Evolutionary conservation across 345 rosid genomes (phyloP).

Genomic region (Murraya koenigii): DNA sequence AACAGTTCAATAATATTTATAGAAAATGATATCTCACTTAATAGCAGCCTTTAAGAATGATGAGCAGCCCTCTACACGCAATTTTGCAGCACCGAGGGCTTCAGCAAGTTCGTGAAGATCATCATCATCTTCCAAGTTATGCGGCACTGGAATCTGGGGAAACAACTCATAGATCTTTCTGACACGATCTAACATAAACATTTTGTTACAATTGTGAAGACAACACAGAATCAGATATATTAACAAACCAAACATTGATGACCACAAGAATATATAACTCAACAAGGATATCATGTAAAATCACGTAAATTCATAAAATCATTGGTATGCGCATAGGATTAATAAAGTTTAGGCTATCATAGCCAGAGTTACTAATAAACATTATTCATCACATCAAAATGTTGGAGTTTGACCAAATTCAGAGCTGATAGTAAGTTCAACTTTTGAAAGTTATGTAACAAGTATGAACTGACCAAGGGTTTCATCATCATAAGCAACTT

Average conservation of each 20-base stretch:
- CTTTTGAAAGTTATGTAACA: conserved; percentile 3
- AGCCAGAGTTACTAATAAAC: not conserved
- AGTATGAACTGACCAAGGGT: conserved; percentile 62
- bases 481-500: conserved; percentile 59
- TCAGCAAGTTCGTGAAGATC: conserved; percentile 74
- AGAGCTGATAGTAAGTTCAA: not conserved
- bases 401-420: not conserved
- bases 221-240: not conserved
- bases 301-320: not conserved
- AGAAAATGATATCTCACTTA: conserved; percentile 44
- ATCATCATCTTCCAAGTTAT: conserved; percentile 64
- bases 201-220: conserved; percentile 25
- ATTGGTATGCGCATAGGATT: not conserved
- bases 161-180: conserved; percentile 71
- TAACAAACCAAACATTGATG: not conserved
- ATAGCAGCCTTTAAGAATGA: conserved; percentile 88
- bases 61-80: conserved; percentile 72
- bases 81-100: conserved; percentile 87
- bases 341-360: not conserved
- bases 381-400: not conserved
- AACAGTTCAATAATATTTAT: not conserved
- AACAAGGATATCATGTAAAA: not conserved
- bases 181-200: conserved; percentile 62
- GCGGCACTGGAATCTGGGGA: conserved; percentile 76
- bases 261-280: not conserved